Percentiles rank a stretch among this genome's conserved stretches.
phyloP scores from a whole-genome alignment of 495 filamentous ascomycete species.

The Penicillium ochrochloron region DNA sequence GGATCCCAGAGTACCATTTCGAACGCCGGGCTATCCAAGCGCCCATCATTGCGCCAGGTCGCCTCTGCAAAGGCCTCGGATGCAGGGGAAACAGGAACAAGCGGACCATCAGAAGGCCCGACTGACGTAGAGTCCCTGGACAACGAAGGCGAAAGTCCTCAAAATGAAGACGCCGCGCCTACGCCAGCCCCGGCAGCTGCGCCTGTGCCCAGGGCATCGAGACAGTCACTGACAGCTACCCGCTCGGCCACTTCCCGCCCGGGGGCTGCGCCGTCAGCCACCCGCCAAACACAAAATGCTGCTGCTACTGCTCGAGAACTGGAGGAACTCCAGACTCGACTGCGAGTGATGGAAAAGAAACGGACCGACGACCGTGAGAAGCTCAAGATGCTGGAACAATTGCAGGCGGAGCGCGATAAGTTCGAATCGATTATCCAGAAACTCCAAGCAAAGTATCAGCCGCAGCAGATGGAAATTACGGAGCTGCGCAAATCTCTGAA shows the following conservation, averaged over 20 bases:
- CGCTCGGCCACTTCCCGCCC: conserved; percentile 31
- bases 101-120: conserved; percentile 38
- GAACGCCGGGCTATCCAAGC: conserved; percentile 39
- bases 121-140: conserved; percentile 35
- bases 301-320: conserved; percentile 64
- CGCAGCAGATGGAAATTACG: conserved; percentile 78
- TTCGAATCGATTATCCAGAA: conserved; percentile 91
- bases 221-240: conserved; percentile 35
- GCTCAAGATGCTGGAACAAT: conserved; percentile 74
- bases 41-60: conserved; percentile 44
- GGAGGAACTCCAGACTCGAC: conserved; percentile 78
- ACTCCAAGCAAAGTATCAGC: conserved; percentile 84
- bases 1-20: conserved; percentile 34
- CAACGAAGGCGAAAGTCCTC: conserved; percentile 30
- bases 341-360: conserved; percentile 81
- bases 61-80: conserved; percentile 36
- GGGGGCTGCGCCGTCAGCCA: conserved; percentile 31
- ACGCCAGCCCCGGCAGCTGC: conserved; percentile 9
- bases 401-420: conserved; percentile 80
- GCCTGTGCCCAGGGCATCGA: conserved; percentile 34
- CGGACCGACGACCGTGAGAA: conserved; percentile 85
- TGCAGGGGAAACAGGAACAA: conserved; percentile 32
- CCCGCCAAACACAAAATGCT: conserved; percentile 38
- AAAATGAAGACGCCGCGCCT: conserved; percentile 21
- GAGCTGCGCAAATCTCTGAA: conserved; percentile 77